Base-by-base conservation (phyloP, 148 eudicot genomes). In the Persicaria tinctoria region DNA sequence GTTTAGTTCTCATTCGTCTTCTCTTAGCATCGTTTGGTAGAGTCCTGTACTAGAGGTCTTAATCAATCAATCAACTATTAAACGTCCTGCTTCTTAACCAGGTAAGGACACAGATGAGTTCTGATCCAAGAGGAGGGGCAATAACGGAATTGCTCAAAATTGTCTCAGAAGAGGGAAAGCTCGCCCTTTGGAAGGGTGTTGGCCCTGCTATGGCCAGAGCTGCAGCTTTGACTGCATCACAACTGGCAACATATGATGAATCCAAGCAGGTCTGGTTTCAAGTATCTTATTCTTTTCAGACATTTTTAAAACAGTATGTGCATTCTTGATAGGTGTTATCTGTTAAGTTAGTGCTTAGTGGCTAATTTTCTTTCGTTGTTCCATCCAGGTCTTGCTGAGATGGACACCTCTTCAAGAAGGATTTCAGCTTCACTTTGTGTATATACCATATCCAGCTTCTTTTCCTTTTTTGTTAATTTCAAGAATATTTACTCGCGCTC, bases 131-230 rank as follows among this genome's bases (percentile, higher is more conserved):
- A 51, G 76, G 77, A 49, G 93, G 93, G 74, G 86, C 90, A 64
- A 74, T 86, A 1, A 80, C 60, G n/a, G 96, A 88, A 83, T 55
- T 90, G 79, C 76, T 76, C 54, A 89, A 79, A 86, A 89, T 94
- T 72, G 77, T 82, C 48, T 82, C 85, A 64, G 86, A 88, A 82
- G 98, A 91, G 86, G 98, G 98, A 72, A 76, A 90, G 44, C 48
- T 56, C 32, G 95, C 93, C 78, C 98, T 93, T n/a, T 94, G 98
- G 98, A 94, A 91, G 78, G 98, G 97, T 56, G 93, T 87, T 79
- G 93, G 97, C 46, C 98, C 98, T 56, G 97, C 95, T 68, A 94
- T 89, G 95, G 82, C 83, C 50, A 82, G 98, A 76, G 98, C 98
- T 80, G 95, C 89, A 73, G 79, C 96, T 77, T 86, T 94, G 84